Conservation (phyloP, 208 protist genomes). For the Leptomonas seymouri region DNA sequence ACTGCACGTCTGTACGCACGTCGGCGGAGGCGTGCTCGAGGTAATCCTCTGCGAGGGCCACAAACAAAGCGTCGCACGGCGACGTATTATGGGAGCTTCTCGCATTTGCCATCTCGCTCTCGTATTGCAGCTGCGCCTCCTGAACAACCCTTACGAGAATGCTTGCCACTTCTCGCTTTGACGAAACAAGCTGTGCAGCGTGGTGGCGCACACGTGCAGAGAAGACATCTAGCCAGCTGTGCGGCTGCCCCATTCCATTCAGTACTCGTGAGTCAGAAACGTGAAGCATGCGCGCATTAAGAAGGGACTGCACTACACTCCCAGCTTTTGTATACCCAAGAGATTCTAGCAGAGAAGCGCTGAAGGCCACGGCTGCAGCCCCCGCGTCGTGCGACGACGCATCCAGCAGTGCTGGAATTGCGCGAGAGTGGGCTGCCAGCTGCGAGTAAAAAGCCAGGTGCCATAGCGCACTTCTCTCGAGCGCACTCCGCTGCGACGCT, state of each 20-base stretch:
- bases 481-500: background rate
- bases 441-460: slow-evolving; percentile 24
- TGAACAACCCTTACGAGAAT: background rate
- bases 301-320: background rate
- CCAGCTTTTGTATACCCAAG: slow-evolving; percentile 26
- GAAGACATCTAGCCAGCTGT: slow-evolving; percentile 12
- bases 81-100: background rate
- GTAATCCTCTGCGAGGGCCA: slow-evolving; percentile 33
- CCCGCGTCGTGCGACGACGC: background rate
- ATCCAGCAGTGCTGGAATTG: background rate
- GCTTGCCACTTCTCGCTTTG: background rate
- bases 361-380: slow-evolving; percentile 2
- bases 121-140: slow-evolving; percentile 10
- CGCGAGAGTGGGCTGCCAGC: background rate
- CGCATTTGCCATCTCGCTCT: background rate
- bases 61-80: slow-evolving; percentile 32
- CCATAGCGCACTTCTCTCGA: slow-evolving; percentile 4
- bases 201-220: slow-evolving; percentile 7
- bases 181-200: slow-evolving; percentile 6
- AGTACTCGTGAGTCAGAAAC: background rate
- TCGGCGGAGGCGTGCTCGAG: background rate
- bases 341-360: slow-evolving; percentile 24
- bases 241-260: background rate
- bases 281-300: background rate
- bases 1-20: background rate